These are phyloP conservation scores for Candida ulmi DNA, from an alignment of 805 yeast genomes.

Conservation along the genomic window DNA sequence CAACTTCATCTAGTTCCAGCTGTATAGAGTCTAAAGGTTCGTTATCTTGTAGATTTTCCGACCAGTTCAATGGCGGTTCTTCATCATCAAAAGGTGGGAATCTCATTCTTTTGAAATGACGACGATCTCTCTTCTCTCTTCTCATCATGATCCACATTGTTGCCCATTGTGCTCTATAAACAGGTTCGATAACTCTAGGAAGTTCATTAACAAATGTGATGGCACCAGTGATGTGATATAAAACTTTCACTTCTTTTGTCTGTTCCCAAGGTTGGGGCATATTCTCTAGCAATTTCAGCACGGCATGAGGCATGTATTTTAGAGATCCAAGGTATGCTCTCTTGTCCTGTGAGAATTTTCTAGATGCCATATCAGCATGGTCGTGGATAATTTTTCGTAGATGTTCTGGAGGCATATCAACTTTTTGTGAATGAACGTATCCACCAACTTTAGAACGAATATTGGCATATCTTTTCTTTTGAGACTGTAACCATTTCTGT, in stretches of 20 bases:
- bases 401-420: slow-evolving; percentile 93
- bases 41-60: slow-evolving; percentile 69
- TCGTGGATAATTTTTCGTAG: slow-evolving; percentile 75
- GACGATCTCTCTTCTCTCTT: slow-evolving; percentile 85
- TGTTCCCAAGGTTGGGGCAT: slow-evolving; percentile 99
- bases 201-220: slow-evolving; percentile 90
- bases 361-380: slow-evolving; percentile 81
- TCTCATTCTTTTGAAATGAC: slow-evolving; percentile 84
- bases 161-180: slow-evolving; percentile 94
- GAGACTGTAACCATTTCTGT: slow-evolving; percentile 57
- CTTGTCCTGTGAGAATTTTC: slow-evolving; percentile 76
- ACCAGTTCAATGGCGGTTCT: slow-evolving; percentile 84
- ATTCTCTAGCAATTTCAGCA: slow-evolving; percentile 80
- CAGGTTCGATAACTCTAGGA: slow-evolving; percentile 89
- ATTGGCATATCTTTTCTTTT: slow-evolving; percentile 49
- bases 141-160: slow-evolving; percentile 91
- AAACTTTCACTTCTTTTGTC: slow-evolving; percentile 74
- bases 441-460: slow-evolving; percentile 31
- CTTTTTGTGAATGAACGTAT: slow-evolving; percentile 52
- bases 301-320: slow-evolving; percentile 94
- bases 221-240: slow-evolving; percentile 91
- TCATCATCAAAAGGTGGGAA: slow-evolving; percentile 98
- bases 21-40: slow-evolving; percentile 71
- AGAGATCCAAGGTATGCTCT: slow-evolving; percentile 85
- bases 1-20: slow-evolving; percentile 57